Evolutionary conservation across 352 stramenopile species (phyloP).

Genomic region (Pythium grandisporangium): DNA sequence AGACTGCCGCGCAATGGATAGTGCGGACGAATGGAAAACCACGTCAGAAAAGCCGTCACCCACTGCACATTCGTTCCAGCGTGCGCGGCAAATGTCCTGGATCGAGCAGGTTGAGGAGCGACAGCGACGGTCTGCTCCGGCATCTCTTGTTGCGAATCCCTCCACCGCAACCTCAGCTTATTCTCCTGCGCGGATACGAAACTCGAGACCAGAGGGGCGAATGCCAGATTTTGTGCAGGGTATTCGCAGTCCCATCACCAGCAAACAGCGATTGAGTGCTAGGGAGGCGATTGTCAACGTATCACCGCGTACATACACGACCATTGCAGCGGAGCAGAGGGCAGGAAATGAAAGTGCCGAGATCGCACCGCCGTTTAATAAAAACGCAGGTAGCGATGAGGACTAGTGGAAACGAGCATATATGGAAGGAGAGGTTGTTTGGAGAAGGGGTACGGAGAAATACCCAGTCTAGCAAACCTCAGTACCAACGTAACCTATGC

Average conservation of each 20-base stretch:
- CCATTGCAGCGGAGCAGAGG: too few relatives aligned
- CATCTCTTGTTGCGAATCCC: slow-evolving; percentile 13
- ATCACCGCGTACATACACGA: too few relatives aligned
- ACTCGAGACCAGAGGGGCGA: not conserved
- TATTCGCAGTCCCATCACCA: not conserved
- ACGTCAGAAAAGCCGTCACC: slow-evolving; percentile 52
- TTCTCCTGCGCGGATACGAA: too few relatives aligned
- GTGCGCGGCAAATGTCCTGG: slow-evolving; percentile 37
- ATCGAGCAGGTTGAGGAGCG: slow-evolving; percentile 61
- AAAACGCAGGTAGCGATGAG: too few relatives aligned
- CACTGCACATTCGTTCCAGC: slow-evolving; percentile 47
- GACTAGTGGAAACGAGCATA: too few relatives aligned
- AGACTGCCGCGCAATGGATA: slow-evolving; percentile 42
- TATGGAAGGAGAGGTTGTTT: too few relatives aligned
- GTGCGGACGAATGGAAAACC: slow-evolving; percentile 44
- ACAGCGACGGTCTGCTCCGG: slow-evolving; percentile 25
- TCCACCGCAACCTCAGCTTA: not conserved
- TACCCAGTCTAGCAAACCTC: too few relatives aligned
- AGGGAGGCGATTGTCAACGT: too few relatives aligned
- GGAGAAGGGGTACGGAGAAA: too few relatives aligned
- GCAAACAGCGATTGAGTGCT: not conserved
- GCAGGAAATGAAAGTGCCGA: too few relatives aligned
- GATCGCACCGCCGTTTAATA: too few relatives aligned
- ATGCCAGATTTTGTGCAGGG: not conserved
- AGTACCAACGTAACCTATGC: too few relatives aligned